A percentile compares a stretch with the other conserved stretches of the same genome.
phyloP scores from a whole-genome alignment of 2,329 filamentous ascomycete species.

The Didymella pinodella region DNA sequence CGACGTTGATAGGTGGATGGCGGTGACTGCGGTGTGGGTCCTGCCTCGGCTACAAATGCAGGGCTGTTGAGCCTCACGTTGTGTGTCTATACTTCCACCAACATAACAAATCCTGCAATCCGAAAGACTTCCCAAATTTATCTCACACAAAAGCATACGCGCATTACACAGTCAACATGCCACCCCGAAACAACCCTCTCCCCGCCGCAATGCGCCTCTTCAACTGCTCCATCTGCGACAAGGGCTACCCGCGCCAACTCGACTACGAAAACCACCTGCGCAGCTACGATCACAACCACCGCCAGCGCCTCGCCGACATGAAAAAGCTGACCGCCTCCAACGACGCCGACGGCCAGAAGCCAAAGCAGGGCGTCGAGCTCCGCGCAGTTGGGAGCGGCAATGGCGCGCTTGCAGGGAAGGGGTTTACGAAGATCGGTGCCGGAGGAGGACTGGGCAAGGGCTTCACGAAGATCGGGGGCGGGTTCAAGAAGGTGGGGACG shows the following conservation, averaged over 20 bases:
- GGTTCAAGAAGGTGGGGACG: constrained; percentile 77
- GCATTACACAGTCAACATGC: constrained; percentile 29
- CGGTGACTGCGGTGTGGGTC: constrained; percentile 20
- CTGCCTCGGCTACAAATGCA: constrained; percentile 4
- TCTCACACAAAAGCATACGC: background rate
- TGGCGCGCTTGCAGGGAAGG: constrained; percentile 27
- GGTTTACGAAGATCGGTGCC: constrained; percentile 43
- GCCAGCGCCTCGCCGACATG: constrained; percentile 79
- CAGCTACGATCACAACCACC: constrained; percentile 93
- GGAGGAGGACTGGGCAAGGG: constrained; percentile 16
- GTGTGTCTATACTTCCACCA: background rate
- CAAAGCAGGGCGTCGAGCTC: constrained; percentile 35
- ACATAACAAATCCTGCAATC: no score
- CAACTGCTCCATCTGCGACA: constrained; percentile 76
- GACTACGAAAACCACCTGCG: constrained; percentile 95
- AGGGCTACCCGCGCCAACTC: constrained; percentile 93
- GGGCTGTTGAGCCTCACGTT: constrained; percentile 5
- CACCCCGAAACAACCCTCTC: constrained; percentile 56
- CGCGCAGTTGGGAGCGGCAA: constrained; percentile 33
- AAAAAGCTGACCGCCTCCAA: constrained; percentile 63
- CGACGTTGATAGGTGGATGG: constrained; percentile 44
- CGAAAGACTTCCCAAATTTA: no score
- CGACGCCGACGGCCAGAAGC: constrained; percentile 33
- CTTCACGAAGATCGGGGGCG: constrained; percentile 42
- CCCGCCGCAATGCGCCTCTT: constrained; percentile 50